Evolutionary conservation across 2,329 filamentous ascomycete genomes (phyloP).

Genomic region (Fusarium sp.): DNA sequence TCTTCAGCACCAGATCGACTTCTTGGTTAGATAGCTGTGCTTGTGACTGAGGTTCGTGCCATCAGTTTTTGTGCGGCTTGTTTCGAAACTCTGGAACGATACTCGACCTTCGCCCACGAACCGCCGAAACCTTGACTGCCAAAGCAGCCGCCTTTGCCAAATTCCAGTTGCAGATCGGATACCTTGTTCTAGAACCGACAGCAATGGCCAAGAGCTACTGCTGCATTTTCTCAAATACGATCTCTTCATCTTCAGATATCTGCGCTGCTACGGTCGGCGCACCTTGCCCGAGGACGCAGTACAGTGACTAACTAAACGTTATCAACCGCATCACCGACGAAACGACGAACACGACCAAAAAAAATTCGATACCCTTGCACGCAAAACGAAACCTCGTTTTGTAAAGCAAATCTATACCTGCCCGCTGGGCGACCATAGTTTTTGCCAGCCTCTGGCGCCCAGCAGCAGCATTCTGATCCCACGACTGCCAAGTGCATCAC

Average conservation of each 20-base stretch:
- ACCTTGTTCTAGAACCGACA: slow-evolving; percentile 32
- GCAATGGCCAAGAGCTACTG: slow-evolving; percentile 41
- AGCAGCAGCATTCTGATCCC: slow-evolving; percentile 31
- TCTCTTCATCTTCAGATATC: slow-evolving; percentile 14
- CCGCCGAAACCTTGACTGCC: slow-evolving; percentile 3
- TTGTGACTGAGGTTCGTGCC: slow-evolving; percentile 18
- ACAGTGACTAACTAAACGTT: slow-evolving; percentile 30
- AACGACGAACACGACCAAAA: slow-evolving; percentile 23
- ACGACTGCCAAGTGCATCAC: slow-evolving; percentile 10
- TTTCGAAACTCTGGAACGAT: slow-evolving; percentile 18
- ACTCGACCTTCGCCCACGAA: slow-evolving; percentile 12
- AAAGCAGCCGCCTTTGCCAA: slow-evolving; percentile 12
- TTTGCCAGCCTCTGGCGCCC: slow-evolving; percentile 33
- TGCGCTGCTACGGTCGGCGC: slow-evolving; percentile 32
- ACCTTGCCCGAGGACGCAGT: slow-evolving; percentile 28
- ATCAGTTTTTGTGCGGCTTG: slow-evolving; percentile 12
- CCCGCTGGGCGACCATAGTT: slow-evolving; percentile 39
- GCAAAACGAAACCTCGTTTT: slow-evolving; percentile 15
- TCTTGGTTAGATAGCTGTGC: slow-evolving; percentile 28
- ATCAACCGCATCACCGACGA: slow-evolving; percentile 20
- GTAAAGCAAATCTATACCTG: background rate
- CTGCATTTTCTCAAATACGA: slow-evolving; percentile 13
- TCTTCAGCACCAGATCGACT: slow-evolving; percentile 11
- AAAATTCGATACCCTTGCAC: slow-evolving; percentile 25
- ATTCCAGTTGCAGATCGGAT: slow-evolving; percentile 23